Base-by-base conservation (phyloP, 176 grass and related monocot species). In the Elymus sibiricus region DNA sequence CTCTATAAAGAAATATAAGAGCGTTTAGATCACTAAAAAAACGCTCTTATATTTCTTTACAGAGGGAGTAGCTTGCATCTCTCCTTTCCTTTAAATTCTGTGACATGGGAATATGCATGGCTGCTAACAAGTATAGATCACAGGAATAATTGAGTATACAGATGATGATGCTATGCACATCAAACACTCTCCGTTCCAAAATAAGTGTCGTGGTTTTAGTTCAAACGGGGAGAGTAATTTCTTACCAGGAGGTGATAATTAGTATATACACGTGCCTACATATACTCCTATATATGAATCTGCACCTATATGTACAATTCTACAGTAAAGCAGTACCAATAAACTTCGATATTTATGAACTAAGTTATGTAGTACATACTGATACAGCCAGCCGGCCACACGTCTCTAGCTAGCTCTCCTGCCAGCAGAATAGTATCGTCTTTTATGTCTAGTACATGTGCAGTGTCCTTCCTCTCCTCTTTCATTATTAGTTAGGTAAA, bases 401-500 rank as follows among this genome's bases (percentile, higher is more conserved):
- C 21, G 22, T 74, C 40, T 47, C 71, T 74, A 74, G 42, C 40
- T 74, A 16, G 42, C 42, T 75, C 43, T 27, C 42, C 7, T 49
- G 72, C 43, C 72, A 72, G 38, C 24, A 74, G 13, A 74, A 46
- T 24, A 16, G 13, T 74, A 32, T 51, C 29, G 27, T 76, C 55
- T 51, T 49, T 29, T 31, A 75, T 49, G 42, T 75, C 55, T 58
- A 58, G 44, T 76, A 76, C 46, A 76, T 76, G 43, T 76, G 44
- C 29, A 21, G 44, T 76, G 73, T 76, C 73, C 73, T 76, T 31
- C 73, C 27, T 53, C 26, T 17, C 73, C 47, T 53, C 72, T 76
- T 29, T 76, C 73, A 55, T 53, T 55, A 76, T 53, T 53, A 47
- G 43, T 76, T 76, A 53, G 25, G 47, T 76, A 76, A 76, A 76